Evolutionary conservation across 805 yeast genomes (phyloP).

Genomic region (Myxozyma monticola): DNA sequence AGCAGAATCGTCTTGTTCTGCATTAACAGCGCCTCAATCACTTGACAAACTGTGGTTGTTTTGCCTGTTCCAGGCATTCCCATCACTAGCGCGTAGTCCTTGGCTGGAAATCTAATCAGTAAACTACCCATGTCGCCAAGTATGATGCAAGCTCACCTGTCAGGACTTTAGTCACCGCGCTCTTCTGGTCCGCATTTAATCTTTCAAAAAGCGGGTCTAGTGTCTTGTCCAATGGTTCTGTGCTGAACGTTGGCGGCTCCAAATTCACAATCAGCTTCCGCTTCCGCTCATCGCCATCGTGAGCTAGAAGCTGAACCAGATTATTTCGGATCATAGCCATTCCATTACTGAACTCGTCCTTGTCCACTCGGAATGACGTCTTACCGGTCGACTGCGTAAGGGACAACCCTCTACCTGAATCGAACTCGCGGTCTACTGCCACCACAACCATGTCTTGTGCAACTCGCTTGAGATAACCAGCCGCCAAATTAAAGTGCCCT

Average conservation of each 20-base stretch:
- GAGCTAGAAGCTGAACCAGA: slow-evolving; percentile 63
- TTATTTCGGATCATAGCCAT: slow-evolving; percentile 77
- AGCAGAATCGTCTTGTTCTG: slow-evolving; percentile 68
- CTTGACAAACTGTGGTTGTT: slow-evolving; percentile 81
- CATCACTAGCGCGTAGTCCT: slow-evolving; percentile 73
- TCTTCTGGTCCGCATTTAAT: slow-evolving; percentile 70
- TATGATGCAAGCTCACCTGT: slow-evolving; percentile 45
- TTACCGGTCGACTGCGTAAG: neutral
- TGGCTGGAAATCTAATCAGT: slow-evolving; percentile 6
- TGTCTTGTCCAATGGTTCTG: neutral
- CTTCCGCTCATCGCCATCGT: slow-evolving; percentile 47
- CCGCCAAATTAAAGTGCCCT: slow-evolving; percentile 74
- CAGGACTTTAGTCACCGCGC: slow-evolving; percentile 66
- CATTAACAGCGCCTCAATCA: slow-evolving; percentile 61
- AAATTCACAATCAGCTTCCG: slow-evolving; percentile 56
- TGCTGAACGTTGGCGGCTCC: slow-evolving; percentile 47
- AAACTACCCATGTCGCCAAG: too few relatives aligned
- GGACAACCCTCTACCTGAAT: neutral
- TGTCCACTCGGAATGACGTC: slow-evolving; percentile 64
- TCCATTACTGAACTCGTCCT: slow-evolving; percentile 73
- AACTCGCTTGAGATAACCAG: slow-evolving; percentile 55
- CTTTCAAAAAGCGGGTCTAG: slow-evolving; percentile 16
- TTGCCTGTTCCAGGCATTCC: slow-evolving; percentile 99
- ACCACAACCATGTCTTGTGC: slow-evolving; percentile 49
- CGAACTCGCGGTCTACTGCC: slow-evolving; percentile 55